Conservation (phyloP, 306 rosid species). For the Quillaja saponaria region DNA sequence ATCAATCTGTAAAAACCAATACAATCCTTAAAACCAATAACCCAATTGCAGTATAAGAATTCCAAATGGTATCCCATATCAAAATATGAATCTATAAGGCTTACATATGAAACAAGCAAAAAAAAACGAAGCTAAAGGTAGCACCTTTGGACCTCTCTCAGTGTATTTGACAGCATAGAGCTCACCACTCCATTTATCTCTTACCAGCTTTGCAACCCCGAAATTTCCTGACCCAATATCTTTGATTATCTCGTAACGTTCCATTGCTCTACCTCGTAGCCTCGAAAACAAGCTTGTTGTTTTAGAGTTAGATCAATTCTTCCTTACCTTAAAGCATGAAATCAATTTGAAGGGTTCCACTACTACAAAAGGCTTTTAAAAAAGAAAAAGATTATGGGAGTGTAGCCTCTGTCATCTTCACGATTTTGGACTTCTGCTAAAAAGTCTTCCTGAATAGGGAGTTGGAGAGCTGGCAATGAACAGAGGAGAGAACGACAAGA, state of each 20-base stretch:
- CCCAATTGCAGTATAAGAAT: not conserved
- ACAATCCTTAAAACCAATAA: not conserved
- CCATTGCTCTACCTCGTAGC: conserved; percentile 48
- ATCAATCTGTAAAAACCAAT: conserved; percentile 61
- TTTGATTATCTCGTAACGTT: conserved; percentile 72
- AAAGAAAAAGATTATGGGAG: conserved; percentile 30
- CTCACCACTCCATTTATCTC: conserved; percentile 72
- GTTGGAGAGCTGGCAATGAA: not conserved
- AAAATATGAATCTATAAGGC: not conserved
- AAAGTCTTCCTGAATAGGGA: conserved; percentile 19
- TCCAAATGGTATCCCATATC: not conserved
- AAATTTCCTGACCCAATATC: conserved; percentile 97
- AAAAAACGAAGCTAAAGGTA: not conserved
- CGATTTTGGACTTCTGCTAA: conserved; percentile 1
- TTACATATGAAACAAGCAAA: not conserved
- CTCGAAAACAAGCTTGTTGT: conserved; percentile 11
- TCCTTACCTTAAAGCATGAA: conserved; percentile 28
- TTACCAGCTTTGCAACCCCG: conserved; percentile 87
- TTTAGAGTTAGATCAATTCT: conserved; percentile 1
- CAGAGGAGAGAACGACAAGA: conserved; percentile 15
- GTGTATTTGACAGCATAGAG: conserved; percentile 88
- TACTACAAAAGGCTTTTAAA: conserved; percentile 26
- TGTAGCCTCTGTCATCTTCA: conserved; percentile 19
- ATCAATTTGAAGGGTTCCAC: conserved; percentile 36
- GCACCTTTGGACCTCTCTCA: conserved; percentile 89